Conservation (phyloP, 495 filamentous ascomycete genomes). For the Chlorociboria aeruginascens region DNA sequence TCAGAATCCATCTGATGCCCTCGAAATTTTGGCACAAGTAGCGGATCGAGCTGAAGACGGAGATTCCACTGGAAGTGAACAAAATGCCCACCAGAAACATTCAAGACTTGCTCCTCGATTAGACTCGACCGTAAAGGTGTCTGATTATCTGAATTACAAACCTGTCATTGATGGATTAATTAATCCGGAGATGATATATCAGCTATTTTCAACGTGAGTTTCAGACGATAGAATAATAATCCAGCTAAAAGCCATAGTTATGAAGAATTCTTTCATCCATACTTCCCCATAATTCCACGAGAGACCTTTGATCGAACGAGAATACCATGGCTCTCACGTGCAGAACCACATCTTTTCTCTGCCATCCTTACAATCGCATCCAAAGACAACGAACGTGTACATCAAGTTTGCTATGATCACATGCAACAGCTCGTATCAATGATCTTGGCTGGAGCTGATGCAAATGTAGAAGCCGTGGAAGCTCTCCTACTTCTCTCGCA, state of each 20-base stretch:
- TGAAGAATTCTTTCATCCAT: constrained; percentile 44
- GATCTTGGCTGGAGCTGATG: constrained; percentile 46
- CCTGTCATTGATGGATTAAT: constrained; percentile 15
- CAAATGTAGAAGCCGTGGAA: constrained; percentile 52
- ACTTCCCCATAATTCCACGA: constrained; percentile 46
- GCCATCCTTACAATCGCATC: constrained; percentile 51
- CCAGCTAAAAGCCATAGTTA: constrained; percentile 6
- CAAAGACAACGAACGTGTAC: constrained; percentile 45
- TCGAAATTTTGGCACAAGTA: constrained; percentile 34
- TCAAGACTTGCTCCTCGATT: neutral
- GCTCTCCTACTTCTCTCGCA: constrained; percentile 50
- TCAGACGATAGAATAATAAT: neutral
- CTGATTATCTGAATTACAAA: constrained; percentile 16
- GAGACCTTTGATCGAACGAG: constrained; percentile 38
- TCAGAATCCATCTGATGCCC: constrained; percentile 34
- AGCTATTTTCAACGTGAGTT: constrained; percentile 14
- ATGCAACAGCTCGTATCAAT: constrained; percentile 51
- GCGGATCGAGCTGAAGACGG: constrained; percentile 25
- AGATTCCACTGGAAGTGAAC: constrained; percentile 9
- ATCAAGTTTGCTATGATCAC: constrained; percentile 48
- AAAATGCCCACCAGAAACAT: constrained; percentile 3
- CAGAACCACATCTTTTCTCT: constrained; percentile 48
- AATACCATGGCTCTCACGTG: constrained; percentile 32
- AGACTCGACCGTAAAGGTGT: constrained; percentile 6
- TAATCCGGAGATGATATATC: constrained; percentile 13